Evolutionary conservation across 208 protist genomes (phyloP).

Genomic region (Blastocrithidia nonstop): DNA sequence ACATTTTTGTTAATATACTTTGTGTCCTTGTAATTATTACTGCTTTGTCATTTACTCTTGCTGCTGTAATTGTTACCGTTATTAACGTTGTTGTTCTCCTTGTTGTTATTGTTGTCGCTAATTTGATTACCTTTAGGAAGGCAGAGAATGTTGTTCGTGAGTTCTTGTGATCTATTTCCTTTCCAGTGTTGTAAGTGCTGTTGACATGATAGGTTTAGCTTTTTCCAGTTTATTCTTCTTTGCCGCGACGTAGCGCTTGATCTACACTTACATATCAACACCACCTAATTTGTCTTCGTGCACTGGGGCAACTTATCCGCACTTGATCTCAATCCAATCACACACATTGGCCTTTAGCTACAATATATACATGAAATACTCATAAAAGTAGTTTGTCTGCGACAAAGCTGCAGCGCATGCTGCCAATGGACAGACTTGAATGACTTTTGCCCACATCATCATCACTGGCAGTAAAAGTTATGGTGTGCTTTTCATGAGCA

Average conservation of each 20-base stretch:
- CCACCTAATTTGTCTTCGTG: too few species aligned
- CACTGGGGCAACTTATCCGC: too few species aligned
- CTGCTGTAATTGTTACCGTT: neutral
- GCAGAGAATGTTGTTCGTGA: too few species aligned
- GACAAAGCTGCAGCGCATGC: constrained; percentile 47
- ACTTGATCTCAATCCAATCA: constrained; percentile 28
- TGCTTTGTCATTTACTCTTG: neutral
- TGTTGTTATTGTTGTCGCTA: too few species aligned
- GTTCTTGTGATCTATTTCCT: too few species aligned
- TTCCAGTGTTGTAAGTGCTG: too few species aligned
- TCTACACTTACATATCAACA: too few species aligned
- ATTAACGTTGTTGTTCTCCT: neutral
- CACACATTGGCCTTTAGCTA: constrained; percentile 63
- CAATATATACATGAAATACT: constrained; percentile 55
- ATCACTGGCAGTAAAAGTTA: constrained; percentile 62
- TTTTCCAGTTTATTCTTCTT: too few species aligned
- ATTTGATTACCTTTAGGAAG: too few species aligned
- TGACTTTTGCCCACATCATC: constrained; percentile 77
- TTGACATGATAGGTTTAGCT: too few species aligned
- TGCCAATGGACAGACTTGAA: constrained; percentile 36
- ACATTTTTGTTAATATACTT: constrained; percentile 10
- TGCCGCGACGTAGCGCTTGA: too few species aligned
- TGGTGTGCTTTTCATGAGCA: constrained; percentile 83
- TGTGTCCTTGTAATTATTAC: neutral
- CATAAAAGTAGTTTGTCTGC: constrained; percentile 30